phyloP scores from a whole-genome alignment of 2,329 filamentous ascomycete species.

The Dissoconium aciculare region DNA sequence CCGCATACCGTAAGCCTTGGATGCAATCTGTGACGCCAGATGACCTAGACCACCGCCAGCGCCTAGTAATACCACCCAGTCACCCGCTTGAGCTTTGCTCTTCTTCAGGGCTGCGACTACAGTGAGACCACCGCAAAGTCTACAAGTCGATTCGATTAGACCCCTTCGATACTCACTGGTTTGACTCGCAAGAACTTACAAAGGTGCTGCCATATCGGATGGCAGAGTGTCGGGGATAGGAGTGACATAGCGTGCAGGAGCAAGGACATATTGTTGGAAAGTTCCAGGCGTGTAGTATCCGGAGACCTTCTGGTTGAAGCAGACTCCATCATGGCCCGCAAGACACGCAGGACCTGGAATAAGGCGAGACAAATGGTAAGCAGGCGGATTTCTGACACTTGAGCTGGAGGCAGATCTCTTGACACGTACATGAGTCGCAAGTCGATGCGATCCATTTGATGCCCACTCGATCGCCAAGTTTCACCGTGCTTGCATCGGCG shows the following conservation, averaged over 20 bases:
- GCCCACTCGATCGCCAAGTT: conserved; percentile 53
- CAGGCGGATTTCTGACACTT: too few relatives aligned
- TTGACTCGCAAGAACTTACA: too few relatives aligned
- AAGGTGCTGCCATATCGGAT: conserved; percentile 47
- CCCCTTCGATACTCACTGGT: too few relatives aligned
- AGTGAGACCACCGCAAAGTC: conserved; percentile 51
- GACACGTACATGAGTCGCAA: conserved; percentile 36
- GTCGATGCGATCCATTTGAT: conserved; percentile 52
- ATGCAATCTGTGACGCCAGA: conserved; percentile 46
- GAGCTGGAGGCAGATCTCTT: too few relatives aligned
- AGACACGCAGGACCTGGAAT: conserved; percentile 33
- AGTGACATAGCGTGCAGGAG: conserved; percentile 52
- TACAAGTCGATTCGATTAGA: too few relatives aligned
- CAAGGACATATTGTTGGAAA: conserved; percentile 55
- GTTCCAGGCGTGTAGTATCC: conserved; percentile 57
- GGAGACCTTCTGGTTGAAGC: conserved; percentile 42
- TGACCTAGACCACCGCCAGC: conserved; percentile 25
- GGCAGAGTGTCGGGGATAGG: conserved; percentile 48
- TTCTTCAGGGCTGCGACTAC: conserved; percentile 52
- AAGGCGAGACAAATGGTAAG: too few relatives aligned
- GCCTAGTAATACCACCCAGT: conserved; percentile 42
- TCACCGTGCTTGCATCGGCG: conserved; percentile 40
- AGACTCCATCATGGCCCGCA: conserved; percentile 40
- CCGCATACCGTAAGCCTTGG: conserved; percentile 45
- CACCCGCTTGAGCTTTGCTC: conserved; percentile 41